Evolutionary conservation across 257 asterid species (phyloP).

Genomic region (Solanum dulcamara): DNA sequence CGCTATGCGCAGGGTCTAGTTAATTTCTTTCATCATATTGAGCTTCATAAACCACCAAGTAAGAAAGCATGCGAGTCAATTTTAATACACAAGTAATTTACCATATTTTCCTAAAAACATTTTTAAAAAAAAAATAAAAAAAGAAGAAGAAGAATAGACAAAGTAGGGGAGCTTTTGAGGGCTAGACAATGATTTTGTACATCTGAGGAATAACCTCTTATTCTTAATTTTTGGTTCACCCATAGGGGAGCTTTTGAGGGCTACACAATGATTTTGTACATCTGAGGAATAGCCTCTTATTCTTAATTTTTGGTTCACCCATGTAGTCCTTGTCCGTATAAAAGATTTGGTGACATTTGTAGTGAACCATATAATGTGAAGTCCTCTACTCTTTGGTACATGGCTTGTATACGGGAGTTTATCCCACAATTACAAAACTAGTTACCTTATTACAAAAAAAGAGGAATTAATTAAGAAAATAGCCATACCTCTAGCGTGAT

Average conservation of each 20-base stretch:
- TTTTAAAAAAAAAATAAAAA: too few species aligned
- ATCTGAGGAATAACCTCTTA: not conserved
- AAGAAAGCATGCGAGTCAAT: not conserved
- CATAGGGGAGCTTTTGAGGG: not conserved
- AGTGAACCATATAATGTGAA: not conserved
- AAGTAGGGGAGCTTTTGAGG: not conserved
- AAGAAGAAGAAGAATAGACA: not conserved
- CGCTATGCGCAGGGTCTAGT: not conserved
- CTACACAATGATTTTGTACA: not conserved
- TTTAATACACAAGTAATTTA: not conserved
- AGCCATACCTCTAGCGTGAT: conserved; percentile 83
- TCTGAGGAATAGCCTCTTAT: not conserved
- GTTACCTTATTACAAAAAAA: not conserved
- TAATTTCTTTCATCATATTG: not conserved
- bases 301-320: not conserved
- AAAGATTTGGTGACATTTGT: not conserved
- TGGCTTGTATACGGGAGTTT: not conserved
- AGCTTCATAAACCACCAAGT: not conserved
- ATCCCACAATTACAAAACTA: not conserved
- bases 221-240: not conserved
- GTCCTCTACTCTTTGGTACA: not conserved
- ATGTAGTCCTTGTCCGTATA: not conserved
- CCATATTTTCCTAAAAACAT: not conserved
- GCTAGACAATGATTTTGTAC: not conserved
- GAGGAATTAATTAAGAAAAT: not conserved